Evolutionary conservation across 495 filamentous ascomycete genomes (phyloP).

Genomic region (Hypoxylon fragiforme): DNA sequence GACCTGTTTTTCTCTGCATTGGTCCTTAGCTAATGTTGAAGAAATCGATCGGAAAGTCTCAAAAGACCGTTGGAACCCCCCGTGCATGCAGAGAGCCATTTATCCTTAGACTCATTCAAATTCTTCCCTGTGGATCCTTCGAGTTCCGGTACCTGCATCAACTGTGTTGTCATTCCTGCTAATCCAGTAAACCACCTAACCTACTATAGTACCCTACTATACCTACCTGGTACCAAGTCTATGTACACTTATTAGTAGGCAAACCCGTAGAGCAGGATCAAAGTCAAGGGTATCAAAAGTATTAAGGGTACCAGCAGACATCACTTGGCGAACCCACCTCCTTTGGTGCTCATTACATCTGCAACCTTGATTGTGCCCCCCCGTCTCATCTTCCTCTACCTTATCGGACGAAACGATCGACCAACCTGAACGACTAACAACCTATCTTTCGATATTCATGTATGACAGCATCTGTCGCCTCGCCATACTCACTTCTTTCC

Average conservation of each 20-base stretch:
- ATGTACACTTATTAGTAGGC: too few relatives aligned
- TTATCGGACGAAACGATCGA: constrained; percentile 32
- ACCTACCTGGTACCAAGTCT: too few relatives aligned
- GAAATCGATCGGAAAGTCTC: constrained; percentile 10
- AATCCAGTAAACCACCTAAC: too few relatives aligned
- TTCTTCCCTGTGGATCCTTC: constrained; percentile 30
- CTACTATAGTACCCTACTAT: too few relatives aligned
- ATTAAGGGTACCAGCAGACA: constrained; percentile 19
- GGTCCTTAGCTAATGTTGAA: constrained; percentile 7
- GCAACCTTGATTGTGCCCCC: constrained; percentile 30
- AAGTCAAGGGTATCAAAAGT: neutral
- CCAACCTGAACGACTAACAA: constrained; percentile 21
- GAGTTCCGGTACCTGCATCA: constrained; percentile 30
- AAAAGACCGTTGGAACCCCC: constrained; percentile 9
- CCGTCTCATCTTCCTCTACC: constrained; percentile 29
- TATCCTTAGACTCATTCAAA: constrained; percentile 13
- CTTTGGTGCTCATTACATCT: constrained; percentile 31
- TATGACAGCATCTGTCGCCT: constrained; percentile 30
- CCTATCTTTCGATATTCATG: constrained; percentile 20
- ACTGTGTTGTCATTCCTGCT: constrained; percentile 26
- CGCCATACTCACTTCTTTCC: constrained; percentile 12
- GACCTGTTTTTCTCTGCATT: too few relatives aligned
- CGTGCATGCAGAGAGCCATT: constrained; percentile 14
- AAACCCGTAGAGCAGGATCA: constrained; percentile 28
- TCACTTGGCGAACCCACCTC: constrained; percentile 27